These are phyloP conservation scores for Cystobasidiaceae sp. DNA, from an alignment of 1,284 basidiomycete species.

Conservation along the genomic window DNA sequence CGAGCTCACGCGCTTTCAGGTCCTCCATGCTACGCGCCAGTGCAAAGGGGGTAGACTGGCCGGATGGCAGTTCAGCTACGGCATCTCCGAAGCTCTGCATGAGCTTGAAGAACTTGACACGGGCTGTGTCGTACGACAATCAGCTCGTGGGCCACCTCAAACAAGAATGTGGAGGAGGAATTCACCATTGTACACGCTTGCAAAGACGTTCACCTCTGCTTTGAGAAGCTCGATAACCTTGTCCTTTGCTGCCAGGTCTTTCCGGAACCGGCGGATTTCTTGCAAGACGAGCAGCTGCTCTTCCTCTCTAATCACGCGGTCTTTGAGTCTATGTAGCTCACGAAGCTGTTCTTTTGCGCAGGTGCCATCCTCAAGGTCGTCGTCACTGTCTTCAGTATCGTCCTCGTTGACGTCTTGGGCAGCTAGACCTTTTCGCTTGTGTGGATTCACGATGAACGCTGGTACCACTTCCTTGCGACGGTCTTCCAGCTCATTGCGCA, in stretches of 20 bases:
- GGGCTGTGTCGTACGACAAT: not conserved
- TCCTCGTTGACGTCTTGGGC: not conserved
- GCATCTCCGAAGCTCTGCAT: slow-evolving; percentile 33
- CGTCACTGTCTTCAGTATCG: not conserved
- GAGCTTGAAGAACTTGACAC: slow-evolving; percentile 36
- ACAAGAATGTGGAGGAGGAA: not conserved
- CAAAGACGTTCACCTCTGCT: slow-evolving; percentile 33
- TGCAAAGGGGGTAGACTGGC: slow-evolving; percentile 4
- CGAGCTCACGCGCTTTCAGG: slow-evolving; percentile 22
- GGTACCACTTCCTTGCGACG: slow-evolving; percentile 17
- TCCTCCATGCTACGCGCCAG: slow-evolving; percentile 33
- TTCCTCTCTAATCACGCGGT: not conserved
- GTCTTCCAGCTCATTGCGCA: slow-evolving; percentile 11
- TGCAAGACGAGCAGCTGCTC: not conserved
- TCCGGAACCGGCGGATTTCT: slow-evolving; percentile 13
- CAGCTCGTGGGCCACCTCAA: not conserved
- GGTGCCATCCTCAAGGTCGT: not conserved
- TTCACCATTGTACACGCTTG: slow-evolving; percentile 34
- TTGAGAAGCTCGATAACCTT: slow-evolving; percentile 36
- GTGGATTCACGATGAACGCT: not conserved
- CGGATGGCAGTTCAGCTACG: slow-evolving; percentile 6
- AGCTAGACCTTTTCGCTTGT: not conserved
- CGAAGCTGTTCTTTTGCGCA: not conserved
- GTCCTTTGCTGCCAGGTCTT: slow-evolving; percentile 30
- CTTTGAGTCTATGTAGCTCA: slow-evolving; percentile 5